These are phyloP conservation scores for Penicillium longicatenatum DNA, from an alignment of 495 filamentous ascomycete genomes.

Conservation along the genomic window DNA sequence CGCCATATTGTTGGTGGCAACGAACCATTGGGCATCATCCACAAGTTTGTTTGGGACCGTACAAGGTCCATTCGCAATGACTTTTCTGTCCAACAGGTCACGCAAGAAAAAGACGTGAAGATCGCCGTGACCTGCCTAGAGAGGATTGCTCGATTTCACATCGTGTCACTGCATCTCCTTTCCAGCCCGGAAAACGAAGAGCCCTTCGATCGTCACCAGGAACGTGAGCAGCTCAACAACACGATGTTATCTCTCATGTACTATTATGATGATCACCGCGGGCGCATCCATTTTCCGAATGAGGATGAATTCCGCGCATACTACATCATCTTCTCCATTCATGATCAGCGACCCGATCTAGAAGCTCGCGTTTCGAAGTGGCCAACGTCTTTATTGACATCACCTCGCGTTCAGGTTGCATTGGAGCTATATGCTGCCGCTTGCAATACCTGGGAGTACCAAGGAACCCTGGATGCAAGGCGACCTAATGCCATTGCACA, in stretches of 20 bases:
- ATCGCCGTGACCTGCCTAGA: conserved; percentile 80
- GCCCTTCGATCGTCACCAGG: conserved; percentile 84
- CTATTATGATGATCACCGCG: conserved; percentile 76
- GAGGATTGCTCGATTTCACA: conserved; percentile 88
- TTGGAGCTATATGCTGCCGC: conserved; percentile 69
- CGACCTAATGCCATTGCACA: conserved; percentile 58
- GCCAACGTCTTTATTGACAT: conserved; percentile 57
- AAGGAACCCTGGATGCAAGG: conserved; percentile 63
- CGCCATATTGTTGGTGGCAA: conserved; percentile 67
- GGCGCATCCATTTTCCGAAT: conserved; percentile 59
- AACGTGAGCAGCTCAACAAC: conserved; percentile 88
- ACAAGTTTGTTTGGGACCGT: conserved; percentile 93
- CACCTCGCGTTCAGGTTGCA: conserved; percentile 63
- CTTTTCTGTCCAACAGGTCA: conserved; percentile 85
- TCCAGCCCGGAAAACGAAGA: conserved; percentile 64
- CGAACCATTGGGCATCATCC: conserved; percentile 64
- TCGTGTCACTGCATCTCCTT: conserved; percentile 82
- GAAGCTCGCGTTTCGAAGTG: conserved; percentile 75
- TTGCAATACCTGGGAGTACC: conserved; percentile 62
- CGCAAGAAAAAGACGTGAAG: conserved; percentile 64
- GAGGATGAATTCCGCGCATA: conserved; percentile 92
- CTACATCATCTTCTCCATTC: conserved; percentile 80
- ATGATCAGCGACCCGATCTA: conserved; percentile 67
- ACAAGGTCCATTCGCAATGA: conserved; percentile 91
- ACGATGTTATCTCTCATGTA: conserved; percentile 85